phyloP scores from a whole-genome alignment of 2,329 filamentous ascomycete genomes.

The Sclerotinia glacialis region DNA sequence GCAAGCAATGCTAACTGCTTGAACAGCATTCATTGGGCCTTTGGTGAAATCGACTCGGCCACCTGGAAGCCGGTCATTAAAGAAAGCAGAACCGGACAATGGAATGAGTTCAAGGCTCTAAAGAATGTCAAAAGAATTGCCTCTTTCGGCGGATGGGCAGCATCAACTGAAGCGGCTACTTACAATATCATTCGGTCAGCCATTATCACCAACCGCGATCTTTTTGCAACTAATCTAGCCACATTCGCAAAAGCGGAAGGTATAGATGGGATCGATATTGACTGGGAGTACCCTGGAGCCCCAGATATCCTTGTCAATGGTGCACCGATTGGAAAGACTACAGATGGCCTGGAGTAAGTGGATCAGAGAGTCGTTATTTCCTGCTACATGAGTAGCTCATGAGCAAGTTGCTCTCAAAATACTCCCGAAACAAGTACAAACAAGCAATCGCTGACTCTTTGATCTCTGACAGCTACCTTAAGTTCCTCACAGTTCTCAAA shows the following conservation, averaged over 20 bases:
- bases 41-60: conserved; percentile 38
- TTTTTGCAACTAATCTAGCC: conserved; percentile 39
- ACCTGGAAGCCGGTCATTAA: conserved; percentile 38
- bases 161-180: conserved; percentile 42
- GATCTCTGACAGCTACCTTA: conserved; percentile 37
- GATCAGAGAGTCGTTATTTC: too few relatives aligned
- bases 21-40: conserved; percentile 41
- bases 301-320: too few relatives aligned
- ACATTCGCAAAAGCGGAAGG: conserved; percentile 40
- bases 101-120: conserved; percentile 39
- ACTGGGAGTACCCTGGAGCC: conserved; percentile 41
- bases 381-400: too few relatives aligned
- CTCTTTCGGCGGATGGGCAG: conserved; percentile 47
- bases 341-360: too few relatives aligned
- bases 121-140: conserved; percentile 42
- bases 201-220: conserved; percentile 38
- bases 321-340: too few relatives aligned
- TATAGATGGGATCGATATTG: conserved; percentile 40
- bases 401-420: too few relatives aligned
- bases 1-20: conserved; percentile 29
- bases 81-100: conserved; percentile 35
- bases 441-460: too few relatives aligned
- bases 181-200: conserved; percentile 42
- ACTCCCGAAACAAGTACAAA: too few relatives aligned
- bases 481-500: conserved; percentile 34